Percentiles rank a stretch among this genome's conserved stretches.
Evolutionary conservation across 768 basidiomycete species (phyloP).

Genomic region (Boletus subparvulus): DNA sequence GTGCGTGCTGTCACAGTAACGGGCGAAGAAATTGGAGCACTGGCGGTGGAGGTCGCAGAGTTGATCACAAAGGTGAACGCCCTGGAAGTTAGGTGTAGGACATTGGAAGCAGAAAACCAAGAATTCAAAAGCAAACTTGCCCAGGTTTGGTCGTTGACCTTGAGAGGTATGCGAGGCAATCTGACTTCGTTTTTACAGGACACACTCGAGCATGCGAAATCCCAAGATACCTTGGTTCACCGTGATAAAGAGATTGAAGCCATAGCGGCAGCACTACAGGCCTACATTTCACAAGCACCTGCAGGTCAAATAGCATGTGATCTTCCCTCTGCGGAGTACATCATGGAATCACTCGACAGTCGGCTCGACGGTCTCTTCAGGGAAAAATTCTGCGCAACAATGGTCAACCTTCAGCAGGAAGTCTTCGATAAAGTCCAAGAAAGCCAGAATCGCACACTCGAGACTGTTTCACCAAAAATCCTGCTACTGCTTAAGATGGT

Average conservation of each 20-base stretch:
- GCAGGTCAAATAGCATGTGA: slow-evolving; percentile 6
- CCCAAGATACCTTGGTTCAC: slow-evolving; percentile 14
- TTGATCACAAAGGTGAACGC: slow-evolving; percentile 30
- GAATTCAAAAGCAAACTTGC: slow-evolving; percentile 23
- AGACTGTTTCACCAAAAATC: slow-evolving; percentile 29
- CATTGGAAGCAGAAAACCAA: slow-evolving; percentile 29
- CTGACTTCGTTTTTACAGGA: slow-evolving; percentile 14
- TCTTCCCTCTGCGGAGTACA: slow-evolving; percentile 31
- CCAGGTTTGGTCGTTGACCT: slow-evolving; percentile 24
- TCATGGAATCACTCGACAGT: slow-evolving; percentile 27
- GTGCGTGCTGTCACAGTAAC: slow-evolving; percentile 13
- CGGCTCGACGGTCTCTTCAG: slow-evolving; percentile 27
- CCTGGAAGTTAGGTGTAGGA: slow-evolving; percentile 21
- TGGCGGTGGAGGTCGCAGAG: slow-evolving; percentile 33
- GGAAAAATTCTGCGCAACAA: slow-evolving; percentile 21
- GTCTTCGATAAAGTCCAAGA: slow-evolving; percentile 24
- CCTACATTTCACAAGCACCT: slow-evolving; percentile 32
- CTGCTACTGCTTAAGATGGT: slow-evolving; percentile 31
- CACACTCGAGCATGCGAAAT: slow-evolving; percentile 7
- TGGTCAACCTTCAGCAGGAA: slow-evolving; percentile 25
- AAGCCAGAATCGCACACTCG: slow-evolving; percentile 20
- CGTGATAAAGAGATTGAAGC: slow-evolving; percentile 31
- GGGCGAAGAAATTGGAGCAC: slow-evolving; percentile 31
- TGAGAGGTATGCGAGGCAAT: background rate
- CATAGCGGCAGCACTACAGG: slow-evolving; percentile 30